phyloP scores from a whole-genome alignment of 169 alveolate genomes.

The Plasmodium berghei region DNA sequence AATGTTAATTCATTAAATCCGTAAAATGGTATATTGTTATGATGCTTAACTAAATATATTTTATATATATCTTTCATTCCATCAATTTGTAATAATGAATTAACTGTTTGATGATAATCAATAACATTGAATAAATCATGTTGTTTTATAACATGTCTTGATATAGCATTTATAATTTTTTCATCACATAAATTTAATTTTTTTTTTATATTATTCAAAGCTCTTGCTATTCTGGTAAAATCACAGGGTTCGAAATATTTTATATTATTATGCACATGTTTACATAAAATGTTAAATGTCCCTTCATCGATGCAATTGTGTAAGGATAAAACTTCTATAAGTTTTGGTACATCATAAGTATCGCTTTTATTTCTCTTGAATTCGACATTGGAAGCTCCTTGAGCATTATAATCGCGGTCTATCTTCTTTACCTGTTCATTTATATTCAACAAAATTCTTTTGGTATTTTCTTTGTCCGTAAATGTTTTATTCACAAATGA shows the following conservation, averaged over 20 bases:
- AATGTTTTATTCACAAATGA: conserved; percentile 76
- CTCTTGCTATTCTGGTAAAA: conserved; percentile 81
- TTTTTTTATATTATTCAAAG: conserved; percentile 69
- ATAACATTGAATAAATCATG: conserved; percentile 76
- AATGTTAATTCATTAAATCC: conserved; percentile 47
- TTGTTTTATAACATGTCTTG: conserved; percentile 76
- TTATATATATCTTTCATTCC: conserved; percentile 46
- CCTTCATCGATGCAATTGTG: conserved; percentile 59
- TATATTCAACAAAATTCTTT: conserved; percentile 54
- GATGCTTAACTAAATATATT: conserved; percentile 38
- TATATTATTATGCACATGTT: conserved; percentile 80
- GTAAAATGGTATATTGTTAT: conserved; percentile 67
- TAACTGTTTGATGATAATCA: conserved; percentile 81
- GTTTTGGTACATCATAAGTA: conserved; percentile 80
- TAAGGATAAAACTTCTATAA: conserved; percentile 77
- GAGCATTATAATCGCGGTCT: conserved; percentile 1
- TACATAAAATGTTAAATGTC: conserved; percentile 81
- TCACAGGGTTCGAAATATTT: conserved; percentile 87
- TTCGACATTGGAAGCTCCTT: too few relatives aligned
- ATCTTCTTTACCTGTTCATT: conserved; percentile 33
- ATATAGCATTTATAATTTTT: conserved; percentile 78
- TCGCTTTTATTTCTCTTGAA: conserved; percentile 9
- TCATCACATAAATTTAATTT: conserved; percentile 46
- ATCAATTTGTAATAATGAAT: conserved; percentile 9
- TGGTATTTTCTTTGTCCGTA: conserved; percentile 3